These are phyloP conservation scores for Blastomyces silverae DNA, from an alignment of 2,329 filamentous ascomycete species.

Conservation along the genomic window DNA sequence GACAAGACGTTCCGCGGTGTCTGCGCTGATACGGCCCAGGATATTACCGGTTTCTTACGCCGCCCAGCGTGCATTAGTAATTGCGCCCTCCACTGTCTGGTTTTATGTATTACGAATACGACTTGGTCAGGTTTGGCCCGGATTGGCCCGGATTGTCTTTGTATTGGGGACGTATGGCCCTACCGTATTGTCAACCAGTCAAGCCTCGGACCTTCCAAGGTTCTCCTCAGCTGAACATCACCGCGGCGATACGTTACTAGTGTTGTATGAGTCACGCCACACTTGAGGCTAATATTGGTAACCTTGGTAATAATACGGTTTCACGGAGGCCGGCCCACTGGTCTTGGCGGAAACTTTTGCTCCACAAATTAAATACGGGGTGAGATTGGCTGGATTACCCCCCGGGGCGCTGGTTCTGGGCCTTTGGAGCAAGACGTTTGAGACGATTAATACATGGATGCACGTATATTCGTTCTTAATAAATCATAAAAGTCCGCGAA, in stretches of 20 bases:
- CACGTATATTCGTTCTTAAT: no score
- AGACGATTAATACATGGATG: not conserved
- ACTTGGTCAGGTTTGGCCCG: not conserved
- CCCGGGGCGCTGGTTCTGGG: no score
- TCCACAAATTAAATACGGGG: not conserved
- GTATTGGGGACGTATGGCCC: not conserved
- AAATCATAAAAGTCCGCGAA: no score
- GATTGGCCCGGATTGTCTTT: not conserved
- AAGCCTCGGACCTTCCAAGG: not conserved
- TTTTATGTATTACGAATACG: not conserved
- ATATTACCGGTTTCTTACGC: constrained; percentile 1
- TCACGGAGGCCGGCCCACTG: not conserved
- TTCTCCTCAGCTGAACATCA: not conserved
- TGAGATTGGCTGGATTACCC: not conserved
- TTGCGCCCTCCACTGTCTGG: not conserved
- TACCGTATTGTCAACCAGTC: not conserved
- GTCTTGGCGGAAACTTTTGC: not conserved
- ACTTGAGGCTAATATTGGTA: not conserved
- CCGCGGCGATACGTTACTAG: not conserved
- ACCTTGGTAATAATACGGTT: not conserved
- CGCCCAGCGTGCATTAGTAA: not conserved
- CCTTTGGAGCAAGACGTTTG: not conserved
- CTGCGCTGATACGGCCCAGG: not conserved
- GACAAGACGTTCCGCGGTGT: not conserved
- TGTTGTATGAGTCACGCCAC: not conserved